Evolutionary conservation across 257 asterid species (phyloP), one percentile per base, ranked within the genome.

Genomic region (Salvia rosmarinus): DNA sequence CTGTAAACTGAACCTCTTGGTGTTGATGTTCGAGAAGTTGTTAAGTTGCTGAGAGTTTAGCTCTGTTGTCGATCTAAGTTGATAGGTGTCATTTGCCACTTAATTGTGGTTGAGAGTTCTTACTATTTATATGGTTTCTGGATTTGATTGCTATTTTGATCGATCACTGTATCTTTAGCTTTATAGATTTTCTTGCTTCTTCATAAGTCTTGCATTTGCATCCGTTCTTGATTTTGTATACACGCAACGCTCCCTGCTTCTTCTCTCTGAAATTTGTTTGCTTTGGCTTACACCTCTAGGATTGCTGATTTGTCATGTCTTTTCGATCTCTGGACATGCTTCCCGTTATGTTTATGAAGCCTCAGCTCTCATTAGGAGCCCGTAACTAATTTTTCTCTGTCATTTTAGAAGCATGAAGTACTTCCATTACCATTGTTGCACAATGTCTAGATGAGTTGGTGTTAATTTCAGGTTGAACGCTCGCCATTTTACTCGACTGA

Each of bases 131-230:
- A 47, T 52, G 51, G 19, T 37, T 25, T 25, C 32, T 30, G 5
- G 66, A 50, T 28, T 58, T n/a, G 55, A 32, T 6, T 59, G 6
- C 63, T 61, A 43, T 11, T 49, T 37, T 55, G 23, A 7, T 49
- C 25, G 54, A 34, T n/a, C 28, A 37, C n/a, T 52, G 52, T 4
- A 30, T 44, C 13, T 19, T n/a, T 19, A 11, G 50, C 67, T 30
- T 58, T 71, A n/a, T n/a, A 56, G 50, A 28, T 9, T 55, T 21
- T 54, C 40, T 63, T 52, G 65, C 28, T 37, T 43, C 52, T 19
- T 1, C 47, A 13, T 20, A 11, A 34, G 7, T 68, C 34, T 9
- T 70, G 39, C 59, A 42, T 28, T 49, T 52, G 56, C 42, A 25
- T 64, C 56, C 55, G 21, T 42, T 30, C 25, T 65, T 52, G n/a